Conservation (phyloP, 768 basidiomycete species). For the Mycena floridula region DNA sequence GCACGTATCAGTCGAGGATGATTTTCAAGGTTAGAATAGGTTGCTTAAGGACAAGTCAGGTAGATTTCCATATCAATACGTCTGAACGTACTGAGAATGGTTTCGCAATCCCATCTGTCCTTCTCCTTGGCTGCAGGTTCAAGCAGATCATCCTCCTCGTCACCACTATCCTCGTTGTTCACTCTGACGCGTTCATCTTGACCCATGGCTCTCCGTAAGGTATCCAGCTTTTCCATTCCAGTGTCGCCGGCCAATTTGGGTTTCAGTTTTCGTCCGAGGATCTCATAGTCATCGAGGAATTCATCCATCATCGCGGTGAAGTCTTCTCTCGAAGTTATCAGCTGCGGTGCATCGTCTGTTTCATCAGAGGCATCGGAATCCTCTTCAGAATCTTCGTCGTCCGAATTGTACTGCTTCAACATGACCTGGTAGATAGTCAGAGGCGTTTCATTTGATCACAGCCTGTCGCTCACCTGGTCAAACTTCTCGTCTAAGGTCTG, state of each 20-base stretch:
- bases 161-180: slow-evolving; percentile 35
- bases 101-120: slow-evolving; percentile 94
- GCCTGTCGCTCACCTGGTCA: slow-evolving; percentile 61
- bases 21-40: slow-evolving; percentile 96
- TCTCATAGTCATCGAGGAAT: slow-evolving; percentile 88
- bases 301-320: slow-evolving; percentile 90
- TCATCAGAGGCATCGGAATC: slow-evolving; percentile 32
- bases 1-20: slow-evolving; percentile 86
- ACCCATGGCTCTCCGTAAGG: slow-evolving; percentile 74
- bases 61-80: not conserved
- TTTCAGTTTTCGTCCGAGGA: slow-evolving; percentile 82
- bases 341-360: slow-evolving; percentile 61
- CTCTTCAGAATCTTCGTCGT: slow-evolving; percentile 40
- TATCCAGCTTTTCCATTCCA: slow-evolving; percentile 73
- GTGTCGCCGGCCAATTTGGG: slow-evolving; percentile 68
- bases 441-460: not conserved
- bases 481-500: slow-evolving; percentile 90
- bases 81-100: slow-evolving; percentile 72
- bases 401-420: slow-evolving; percentile 72
- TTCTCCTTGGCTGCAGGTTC: slow-evolving; percentile 48
- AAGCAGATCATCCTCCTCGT: slow-evolving; percentile 36
- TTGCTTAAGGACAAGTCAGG: slow-evolving; percentile 55
- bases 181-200: slow-evolving; percentile 52
- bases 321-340: slow-evolving; percentile 80
- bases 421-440: slow-evolving; percentile 45